Evolutionary conservation across 179 eudicot species (phyloP).

Genomic region (Sideroxylon spinosum): DNA sequence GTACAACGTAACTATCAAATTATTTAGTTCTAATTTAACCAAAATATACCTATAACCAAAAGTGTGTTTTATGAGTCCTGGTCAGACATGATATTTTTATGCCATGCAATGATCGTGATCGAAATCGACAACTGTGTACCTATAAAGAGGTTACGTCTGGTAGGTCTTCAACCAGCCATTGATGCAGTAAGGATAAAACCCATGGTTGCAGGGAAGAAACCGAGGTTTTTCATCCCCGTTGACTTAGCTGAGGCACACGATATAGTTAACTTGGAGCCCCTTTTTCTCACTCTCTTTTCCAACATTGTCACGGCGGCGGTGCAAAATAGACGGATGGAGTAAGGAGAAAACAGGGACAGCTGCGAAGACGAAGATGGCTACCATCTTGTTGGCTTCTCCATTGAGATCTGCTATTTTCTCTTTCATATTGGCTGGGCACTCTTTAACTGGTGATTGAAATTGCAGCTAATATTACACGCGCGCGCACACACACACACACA

Average conservation of each 20-base stretch:
- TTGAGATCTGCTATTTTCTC: background rate
- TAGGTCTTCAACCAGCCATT: constrained; percentile 33
- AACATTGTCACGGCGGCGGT: background rate
- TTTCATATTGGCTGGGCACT: background rate
- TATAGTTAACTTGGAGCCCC: constrained; percentile 13
- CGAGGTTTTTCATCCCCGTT: constrained; percentile 6
- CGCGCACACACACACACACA: too few relatives aligned
- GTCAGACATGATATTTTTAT: too few relatives aligned
- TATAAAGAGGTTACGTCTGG: constrained; percentile 42
- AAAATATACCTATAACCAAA: too few relatives aligned
- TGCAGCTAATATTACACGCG: too few relatives aligned
- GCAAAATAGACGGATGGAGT: background rate
- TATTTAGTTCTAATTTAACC: too few relatives aligned
- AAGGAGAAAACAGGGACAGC: background rate
- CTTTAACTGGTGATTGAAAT: background rate
- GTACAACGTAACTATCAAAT: too few relatives aligned
- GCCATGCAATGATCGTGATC: too few relatives aligned
- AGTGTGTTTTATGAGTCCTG: too few relatives aligned
- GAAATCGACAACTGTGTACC: background rate
- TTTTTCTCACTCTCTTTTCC: background rate
- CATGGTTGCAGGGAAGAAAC: constrained; percentile 35
- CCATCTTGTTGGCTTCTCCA: constrained; percentile 6
- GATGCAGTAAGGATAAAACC: constrained; percentile 21
- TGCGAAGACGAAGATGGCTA: background rate
- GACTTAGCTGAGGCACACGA: constrained; percentile 33